phyloP scores from a whole-genome alignment of 225 moss, liverwort and hornwort species.

The Bryoerythrophyllum caledonicum region DNA sequence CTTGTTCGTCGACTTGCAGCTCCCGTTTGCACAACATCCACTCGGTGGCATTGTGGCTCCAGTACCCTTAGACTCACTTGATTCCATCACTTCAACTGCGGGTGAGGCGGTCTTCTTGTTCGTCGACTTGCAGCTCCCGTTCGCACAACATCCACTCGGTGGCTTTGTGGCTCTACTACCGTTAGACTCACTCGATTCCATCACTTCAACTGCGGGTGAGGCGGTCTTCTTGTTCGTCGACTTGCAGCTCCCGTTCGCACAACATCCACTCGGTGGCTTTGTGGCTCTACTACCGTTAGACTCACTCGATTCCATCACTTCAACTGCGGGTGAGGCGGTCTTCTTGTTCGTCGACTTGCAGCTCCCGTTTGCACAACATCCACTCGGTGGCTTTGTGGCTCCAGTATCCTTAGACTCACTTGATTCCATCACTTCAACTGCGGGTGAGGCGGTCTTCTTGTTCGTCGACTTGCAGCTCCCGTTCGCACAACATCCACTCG shows the following conservation, averaged over 20 bases:
- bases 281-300: background rate
- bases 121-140: conserved; percentile 33
- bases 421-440: background rate
- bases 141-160: conserved; percentile 22
- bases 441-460: background rate
- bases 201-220: background rate
- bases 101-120: background rate
- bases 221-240: background rate
- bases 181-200: background rate
- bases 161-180: background rate
- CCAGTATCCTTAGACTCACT: background rate
- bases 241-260: conserved; percentile 38
- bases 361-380: conserved; percentile 30
- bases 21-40: conserved; percentile 33
- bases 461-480: conserved; percentile 33
- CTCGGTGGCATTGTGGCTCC: background rate
- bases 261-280: conserved; percentile 10
- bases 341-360: conserved; percentile 25
- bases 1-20: conserved; percentile 24
- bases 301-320: background rate
- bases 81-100: background rate
- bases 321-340: background rate
- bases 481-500: conserved; percentile 20
- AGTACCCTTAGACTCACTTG: background rate
- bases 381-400: background rate